A percentile compares a stretch with the other conserved stretches of the same genome.
Conservation (phyloP, 1,284 basidiomycete genomes). For the Ceratobasidium sp. region DNA sequence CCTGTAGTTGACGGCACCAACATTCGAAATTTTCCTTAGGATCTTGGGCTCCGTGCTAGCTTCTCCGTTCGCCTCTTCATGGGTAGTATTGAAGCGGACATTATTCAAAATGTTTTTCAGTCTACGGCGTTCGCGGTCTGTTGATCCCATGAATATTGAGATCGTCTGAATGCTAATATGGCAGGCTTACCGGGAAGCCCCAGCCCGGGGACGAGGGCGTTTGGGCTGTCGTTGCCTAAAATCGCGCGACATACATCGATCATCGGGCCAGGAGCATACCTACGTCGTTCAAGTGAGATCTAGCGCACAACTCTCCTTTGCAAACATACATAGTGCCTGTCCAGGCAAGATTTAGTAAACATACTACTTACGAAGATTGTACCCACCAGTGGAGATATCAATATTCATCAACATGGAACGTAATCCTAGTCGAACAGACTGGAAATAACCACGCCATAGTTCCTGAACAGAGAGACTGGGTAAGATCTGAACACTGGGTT, state of each 20-base stretch:
- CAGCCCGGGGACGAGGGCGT: slow-evolving; percentile 65
- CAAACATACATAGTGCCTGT: slow-evolving; percentile 13
- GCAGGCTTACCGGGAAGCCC: slow-evolving; percentile 11
- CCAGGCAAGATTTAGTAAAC: slow-evolving; percentile 46
- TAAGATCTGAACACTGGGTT: slow-evolving; percentile 51
- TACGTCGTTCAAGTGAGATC: not conserved
- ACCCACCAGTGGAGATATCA: slow-evolving; percentile 74
- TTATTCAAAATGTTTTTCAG: slow-evolving; percentile 66
- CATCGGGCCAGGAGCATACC: slow-evolving; percentile 63
- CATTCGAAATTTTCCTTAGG: slow-evolving; percentile 65
- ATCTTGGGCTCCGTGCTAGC: slow-evolving; percentile 56
- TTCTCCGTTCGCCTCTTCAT: slow-evolving; percentile 52
- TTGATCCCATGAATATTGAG: too few species aligned
- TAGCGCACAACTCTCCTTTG: too few species aligned
- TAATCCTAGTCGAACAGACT: slow-evolving; percentile 72
- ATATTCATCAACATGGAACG: slow-evolving; percentile 78
- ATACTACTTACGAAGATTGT: too few species aligned
- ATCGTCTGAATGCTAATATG: slow-evolving; percentile 6
- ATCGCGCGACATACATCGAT: slow-evolving; percentile 69
- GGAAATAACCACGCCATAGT: slow-evolving; percentile 50
- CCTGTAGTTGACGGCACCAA: slow-evolving; percentile 62
- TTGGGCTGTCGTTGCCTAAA: slow-evolving; percentile 61
- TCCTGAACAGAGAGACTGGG: not conserved
- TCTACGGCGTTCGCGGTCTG: slow-evolving; percentile 54
- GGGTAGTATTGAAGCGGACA: slow-evolving; percentile 64